Evolutionary conservation across 1,284 basidiomycete genomes (phyloP), one percentile per base, ranked within the genome.

Genomic region (Apiotrichum gracile): DNA sequence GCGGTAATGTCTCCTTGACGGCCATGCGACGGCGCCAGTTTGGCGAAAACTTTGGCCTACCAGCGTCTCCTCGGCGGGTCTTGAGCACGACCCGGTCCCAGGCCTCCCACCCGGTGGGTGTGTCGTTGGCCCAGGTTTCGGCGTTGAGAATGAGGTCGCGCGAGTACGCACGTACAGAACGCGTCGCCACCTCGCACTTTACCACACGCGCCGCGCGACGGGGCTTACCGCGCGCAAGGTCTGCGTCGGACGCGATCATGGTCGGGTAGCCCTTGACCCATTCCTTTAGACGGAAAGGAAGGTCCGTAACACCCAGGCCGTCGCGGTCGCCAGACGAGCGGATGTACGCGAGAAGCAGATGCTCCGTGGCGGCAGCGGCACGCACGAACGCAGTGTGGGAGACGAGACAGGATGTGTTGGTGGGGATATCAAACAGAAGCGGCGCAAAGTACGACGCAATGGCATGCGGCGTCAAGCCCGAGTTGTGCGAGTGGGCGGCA

Each of bases 361-460:
- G 91, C 68, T 96, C 91, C 52, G 87, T 87, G 1, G 91, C 91
- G 37, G 85, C 83, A 2, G 86, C 85, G 17, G 87, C 79, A 46
- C 85, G 84, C 41, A 92, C 83, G 68, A 91, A 94, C 64, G 85
- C 82, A 17, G 82, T 72, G 69, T 94, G 93, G 2, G 87, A 83
- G 63, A 83, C 81, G 53, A 86, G 84, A 73, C 90, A 90, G 2
- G 85, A 79, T 49, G 52, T 43, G 81, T 80, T 44, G 72, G 68
- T 54, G 22, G 73, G 66, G 19, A 75, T 78, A 42, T 82, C 80
- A 62, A 94, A 93, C 38, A 96, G 74, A 24, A 88, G 78, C 6
- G 86, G 88, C 0, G 86, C 87, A 71, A 93, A 93, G n/a, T 91
- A 80, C n/a, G 88, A 84, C 0, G 88, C 86, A 33, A 92, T 79